phyloP scores from a whole-genome alignment of 129 eudicot genomes.

The Chrysanthemum seticuspe region DNA sequence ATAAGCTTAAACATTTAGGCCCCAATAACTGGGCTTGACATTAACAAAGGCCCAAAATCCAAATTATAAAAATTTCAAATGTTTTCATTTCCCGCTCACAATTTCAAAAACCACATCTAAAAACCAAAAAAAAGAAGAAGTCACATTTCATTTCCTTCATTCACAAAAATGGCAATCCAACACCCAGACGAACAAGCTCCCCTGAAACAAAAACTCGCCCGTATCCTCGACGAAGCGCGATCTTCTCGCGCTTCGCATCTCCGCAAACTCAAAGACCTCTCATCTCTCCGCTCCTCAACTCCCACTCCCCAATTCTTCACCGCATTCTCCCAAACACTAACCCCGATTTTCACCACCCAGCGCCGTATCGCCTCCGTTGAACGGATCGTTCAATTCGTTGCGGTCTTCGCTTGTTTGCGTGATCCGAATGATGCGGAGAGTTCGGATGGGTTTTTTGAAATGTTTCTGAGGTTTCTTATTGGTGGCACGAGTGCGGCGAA shows the following conservation, averaged over 20 bases:
- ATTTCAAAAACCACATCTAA: no score
- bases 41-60: no score
- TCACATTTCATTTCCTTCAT: no score
- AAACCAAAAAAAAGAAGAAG: no score
- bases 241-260: slow-evolving; percentile 75
- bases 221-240: slow-evolving; percentile 59
- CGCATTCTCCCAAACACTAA: slow-evolving; percentile 63
- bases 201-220: slow-evolving; percentile 46
- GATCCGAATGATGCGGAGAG: slow-evolving; percentile 23
- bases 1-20: no score
- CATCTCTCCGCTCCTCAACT: slow-evolving; percentile 45
- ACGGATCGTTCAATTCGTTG: slow-evolving; percentile 64
- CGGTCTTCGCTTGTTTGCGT: slow-evolving; percentile 48
- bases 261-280: slow-evolving; percentile 84
- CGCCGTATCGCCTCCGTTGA: slow-evolving; percentile 77
- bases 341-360: slow-evolving; percentile 64
- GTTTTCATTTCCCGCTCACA: no score
- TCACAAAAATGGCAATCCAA: slow-evolving; percentile 30
- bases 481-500: slow-evolving; percentile 57
- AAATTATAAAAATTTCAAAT: no score
- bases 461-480: slow-evolving; percentile 62
- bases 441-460: slow-evolving; percentile 54
- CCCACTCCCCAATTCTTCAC: slow-evolving; percentile 43
- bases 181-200: slow-evolving; percentile 37
- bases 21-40: no score